Percentiles rank a stretch among this genome's conserved stretches.
phyloP scores from a whole-genome alignment of 2,329 filamentous ascomycete species.

The Catunica adiposa region DNA sequence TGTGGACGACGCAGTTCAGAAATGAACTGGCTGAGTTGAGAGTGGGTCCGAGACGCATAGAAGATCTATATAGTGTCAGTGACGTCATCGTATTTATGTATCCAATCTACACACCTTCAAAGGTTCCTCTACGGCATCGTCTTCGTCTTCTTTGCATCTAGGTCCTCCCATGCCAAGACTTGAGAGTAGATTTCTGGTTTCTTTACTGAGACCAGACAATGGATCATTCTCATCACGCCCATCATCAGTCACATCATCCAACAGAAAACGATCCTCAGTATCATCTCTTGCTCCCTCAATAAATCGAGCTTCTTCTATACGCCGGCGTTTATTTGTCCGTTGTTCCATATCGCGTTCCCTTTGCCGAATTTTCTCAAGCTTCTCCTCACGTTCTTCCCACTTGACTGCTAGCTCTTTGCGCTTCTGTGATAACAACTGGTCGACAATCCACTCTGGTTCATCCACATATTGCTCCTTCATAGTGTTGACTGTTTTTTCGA shows the following conservation, averaged over 20 bases:
- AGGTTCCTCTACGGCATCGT: constrained; percentile 40
- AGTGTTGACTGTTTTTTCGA: constrained; percentile 33
- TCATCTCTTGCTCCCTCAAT: constrained; percentile 21
- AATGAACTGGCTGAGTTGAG: constrained; percentile 77
- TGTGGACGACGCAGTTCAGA: constrained; percentile 63
- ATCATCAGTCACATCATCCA: constrained; percentile 51
- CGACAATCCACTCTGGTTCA: constrained; percentile 72
- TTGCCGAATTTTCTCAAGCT: constrained; percentile 47
- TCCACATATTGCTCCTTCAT: constrained; percentile 35
- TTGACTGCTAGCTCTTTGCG: constrained; percentile 47
- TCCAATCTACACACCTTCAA: constrained; percentile 37
- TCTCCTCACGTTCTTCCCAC: constrained; percentile 59
- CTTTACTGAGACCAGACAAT: constrained; percentile 48
- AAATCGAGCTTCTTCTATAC: constrained; percentile 23
- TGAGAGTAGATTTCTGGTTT: constrained; percentile 58
- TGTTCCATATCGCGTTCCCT: constrained; percentile 42
- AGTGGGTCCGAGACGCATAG: constrained; percentile 86
- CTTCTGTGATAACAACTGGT: constrained; percentile 56
- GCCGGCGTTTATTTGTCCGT: constrained; percentile 30
- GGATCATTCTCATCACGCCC: constrained; percentile 23
- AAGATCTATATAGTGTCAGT: constrained; percentile 43
- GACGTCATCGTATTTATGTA: constrained; percentile 13
- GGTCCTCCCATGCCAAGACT: constrained; percentile 36
- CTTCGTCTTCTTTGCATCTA: constrained; percentile 23
- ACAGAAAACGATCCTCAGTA: constrained; percentile 53